Evolutionary conservation across 768 basidiomycete species (phyloP).

Genomic region (Tricholoma terreum): DNA sequence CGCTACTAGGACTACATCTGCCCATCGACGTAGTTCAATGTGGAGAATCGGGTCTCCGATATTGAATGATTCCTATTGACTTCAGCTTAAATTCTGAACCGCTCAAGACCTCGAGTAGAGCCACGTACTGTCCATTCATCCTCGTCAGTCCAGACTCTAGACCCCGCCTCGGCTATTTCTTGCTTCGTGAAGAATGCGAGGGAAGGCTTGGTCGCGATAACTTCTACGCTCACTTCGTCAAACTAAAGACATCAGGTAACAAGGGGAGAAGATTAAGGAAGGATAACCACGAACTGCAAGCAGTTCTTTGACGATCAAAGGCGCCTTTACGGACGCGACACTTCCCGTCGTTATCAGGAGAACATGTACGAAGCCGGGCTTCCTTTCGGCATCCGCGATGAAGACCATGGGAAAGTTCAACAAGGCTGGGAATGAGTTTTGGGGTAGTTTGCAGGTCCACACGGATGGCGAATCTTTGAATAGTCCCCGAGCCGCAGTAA

Average conservation of each 20-base stretch:
- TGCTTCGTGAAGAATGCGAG: constrained; percentile 69
- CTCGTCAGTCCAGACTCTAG: constrained; percentile 80
- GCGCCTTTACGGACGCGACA: constrained; percentile 92
- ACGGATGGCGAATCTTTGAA: no score
- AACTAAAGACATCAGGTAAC: constrained; percentile 46
- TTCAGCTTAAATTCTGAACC: neutral
- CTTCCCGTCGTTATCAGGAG: constrained; percentile 90
- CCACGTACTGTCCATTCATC: constrained; percentile 88
- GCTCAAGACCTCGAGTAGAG: neutral
- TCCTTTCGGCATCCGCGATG: constrained; percentile 39
- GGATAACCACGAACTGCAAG: constrained; percentile 40
- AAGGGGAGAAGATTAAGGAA: neutral
- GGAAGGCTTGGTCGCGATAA: constrained; percentile 77
- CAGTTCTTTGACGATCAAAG: constrained; percentile 81
- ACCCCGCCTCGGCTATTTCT: constrained; percentile 48
- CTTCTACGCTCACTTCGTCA: constrained; percentile 70
- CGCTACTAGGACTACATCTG: constrained; percentile 90
- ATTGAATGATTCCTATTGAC: constrained; percentile 57
- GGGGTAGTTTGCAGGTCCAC: no score
- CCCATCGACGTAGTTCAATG: constrained; percentile 93
- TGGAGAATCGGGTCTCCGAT: constrained; percentile 93
- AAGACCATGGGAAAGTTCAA: constrained; percentile 26
- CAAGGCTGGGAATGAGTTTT: no score
- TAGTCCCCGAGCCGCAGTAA: no score
- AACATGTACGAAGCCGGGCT: constrained; percentile 54